Base-by-base conservation (phyloP, 805 yeast genomes). In the Pichia insulana region DNA sequence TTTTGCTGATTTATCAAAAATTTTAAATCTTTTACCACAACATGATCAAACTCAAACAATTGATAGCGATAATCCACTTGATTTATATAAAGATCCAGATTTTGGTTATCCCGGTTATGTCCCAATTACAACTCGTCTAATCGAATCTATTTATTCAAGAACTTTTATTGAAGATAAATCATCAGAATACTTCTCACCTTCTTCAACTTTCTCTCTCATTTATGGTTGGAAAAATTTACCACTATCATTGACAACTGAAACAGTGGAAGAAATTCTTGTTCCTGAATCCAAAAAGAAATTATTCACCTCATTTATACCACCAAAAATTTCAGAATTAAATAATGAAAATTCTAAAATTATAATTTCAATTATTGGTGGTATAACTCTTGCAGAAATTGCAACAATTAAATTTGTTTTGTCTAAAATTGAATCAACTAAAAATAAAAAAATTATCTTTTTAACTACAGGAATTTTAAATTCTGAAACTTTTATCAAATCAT, bases 331-430 rank as follows among this genome's bases (percentile, higher is more conserved):
- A 28, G 49, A 48, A 10, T 38, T 48, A 7, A 42, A 25, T 16
- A 15, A 19, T 12, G 50, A 58, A 22, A 50, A 46, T 17, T 64
- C 61, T 40, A 46, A 55, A 47, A 54, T 62, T 13, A 53, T 86
- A 46, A 51, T 85, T 40, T 74, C 78, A 7, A 62, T 82, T 47
- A 54, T 89, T 33, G 97, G 97, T 12, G 97, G 98, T 0, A 65
- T 89, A 7, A 86, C 97, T 0, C 70, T 84, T 56, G 78, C 92
- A 8, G 98, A 90, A 59, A 67, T 89, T 15, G 76, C 90, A 3
- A 78, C 88, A 3, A 62, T 90, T 37, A 67, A 80, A 52, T 71
- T 68, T 41, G 67, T 85, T n/a, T 76, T 83, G 43, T 62, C 65
- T 37, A 67, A 66, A 44, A 54, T 69, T 27, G 56, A 58, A 36